These are phyloP conservation scores for Eragrostis nindensis DNA, from an alignment of 176 grass and related monocot genomes.

Conservation along the genomic window DNA sequence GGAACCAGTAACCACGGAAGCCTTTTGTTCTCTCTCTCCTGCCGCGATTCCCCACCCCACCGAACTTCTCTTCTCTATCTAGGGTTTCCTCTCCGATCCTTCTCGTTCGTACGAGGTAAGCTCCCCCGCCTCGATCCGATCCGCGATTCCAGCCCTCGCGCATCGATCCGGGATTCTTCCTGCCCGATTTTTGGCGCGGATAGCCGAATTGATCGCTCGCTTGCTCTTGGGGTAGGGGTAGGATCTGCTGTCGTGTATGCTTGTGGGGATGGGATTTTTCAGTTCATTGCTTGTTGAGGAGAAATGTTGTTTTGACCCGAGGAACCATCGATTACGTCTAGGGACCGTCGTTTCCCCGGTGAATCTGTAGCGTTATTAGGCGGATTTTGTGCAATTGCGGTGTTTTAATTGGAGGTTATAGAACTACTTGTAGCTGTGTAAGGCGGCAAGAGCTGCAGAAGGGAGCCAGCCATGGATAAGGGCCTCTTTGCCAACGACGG, in stretches of 20 bases:
- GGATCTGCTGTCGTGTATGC: not conserved
- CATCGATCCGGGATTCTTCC: not conserved
- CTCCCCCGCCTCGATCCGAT: not conserved
- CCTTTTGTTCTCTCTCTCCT: conserved; percentile 10
- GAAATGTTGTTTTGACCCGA: not conserved
- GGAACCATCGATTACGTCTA: not conserved
- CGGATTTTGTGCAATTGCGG: conserved; percentile 3
- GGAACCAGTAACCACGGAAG: too few species aligned
- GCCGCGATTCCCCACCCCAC: not conserved
- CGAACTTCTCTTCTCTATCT: not conserved
- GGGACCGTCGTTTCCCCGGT: not conserved
- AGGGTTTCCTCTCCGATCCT: conserved; percentile 29
- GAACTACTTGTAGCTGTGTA: conserved; percentile 39
- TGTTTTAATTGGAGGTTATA: conserved; percentile 47
- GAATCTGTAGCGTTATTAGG: not conserved
- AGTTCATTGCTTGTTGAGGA: not conserved
- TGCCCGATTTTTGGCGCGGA: not conserved
- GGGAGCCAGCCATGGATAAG: conserved; percentile 50
- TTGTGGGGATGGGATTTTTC: not conserved
- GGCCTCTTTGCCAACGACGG: conserved; percentile 92
- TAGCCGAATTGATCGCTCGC: not conserved
- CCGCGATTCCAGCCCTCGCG: conserved; percentile 14
- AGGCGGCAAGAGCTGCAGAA: not conserved
- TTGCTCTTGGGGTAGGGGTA: not conserved
- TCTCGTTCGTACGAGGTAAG: conserved; percentile 38